phyloP scores from a whole-genome alignment of 139 green algal genomes.

The Mesostigma viride region DNA sequence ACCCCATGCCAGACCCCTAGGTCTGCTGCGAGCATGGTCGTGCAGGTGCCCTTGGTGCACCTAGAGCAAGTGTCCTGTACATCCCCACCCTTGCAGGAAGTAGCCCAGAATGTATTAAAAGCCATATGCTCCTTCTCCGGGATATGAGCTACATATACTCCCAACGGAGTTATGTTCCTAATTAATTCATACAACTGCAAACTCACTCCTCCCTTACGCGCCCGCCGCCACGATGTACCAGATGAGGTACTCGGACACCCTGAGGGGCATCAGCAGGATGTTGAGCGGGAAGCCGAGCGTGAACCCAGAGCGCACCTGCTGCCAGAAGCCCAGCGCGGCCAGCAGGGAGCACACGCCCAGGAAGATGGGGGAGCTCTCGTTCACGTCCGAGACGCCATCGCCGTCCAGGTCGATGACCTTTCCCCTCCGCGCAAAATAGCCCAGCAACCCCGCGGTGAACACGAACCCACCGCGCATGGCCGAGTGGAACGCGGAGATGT shows the following conservation, averaged over 20 bases:
- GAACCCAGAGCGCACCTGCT: slow-evolving; percentile 14
- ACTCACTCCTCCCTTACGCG: not conserved
- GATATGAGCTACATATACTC: no score
- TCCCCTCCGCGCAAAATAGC: not conserved
- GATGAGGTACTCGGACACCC: slow-evolving; percentile 6
- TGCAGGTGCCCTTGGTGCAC: no score
- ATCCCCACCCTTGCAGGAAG: no score
- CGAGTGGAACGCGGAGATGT: slow-evolving; percentile 17
- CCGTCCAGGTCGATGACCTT: not conserved
- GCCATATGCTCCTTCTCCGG: no score
- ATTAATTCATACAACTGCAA: no score
- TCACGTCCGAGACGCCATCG: slow-evolving; percentile 2
- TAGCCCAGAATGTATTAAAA: no score
- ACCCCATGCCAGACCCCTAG: no score
- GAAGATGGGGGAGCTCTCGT: slow-evolving; percentile 9
- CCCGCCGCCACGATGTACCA: not conserved
- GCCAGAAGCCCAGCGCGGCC: slow-evolving; percentile 11
- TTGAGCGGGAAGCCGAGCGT: slow-evolving; percentile 17
- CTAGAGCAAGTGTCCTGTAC: no score
- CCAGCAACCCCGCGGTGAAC: not conserved
- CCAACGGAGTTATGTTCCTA: no score
- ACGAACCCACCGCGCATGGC: slow-evolving; percentile 15
- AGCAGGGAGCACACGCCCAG: not conserved
- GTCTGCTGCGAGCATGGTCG: no score
- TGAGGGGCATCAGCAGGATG: slow-evolving; percentile 18